phyloP scores from a whole-genome alignment of 2,329 filamentous ascomycete species.

The Phaeoacremonium minimum region DNA sequence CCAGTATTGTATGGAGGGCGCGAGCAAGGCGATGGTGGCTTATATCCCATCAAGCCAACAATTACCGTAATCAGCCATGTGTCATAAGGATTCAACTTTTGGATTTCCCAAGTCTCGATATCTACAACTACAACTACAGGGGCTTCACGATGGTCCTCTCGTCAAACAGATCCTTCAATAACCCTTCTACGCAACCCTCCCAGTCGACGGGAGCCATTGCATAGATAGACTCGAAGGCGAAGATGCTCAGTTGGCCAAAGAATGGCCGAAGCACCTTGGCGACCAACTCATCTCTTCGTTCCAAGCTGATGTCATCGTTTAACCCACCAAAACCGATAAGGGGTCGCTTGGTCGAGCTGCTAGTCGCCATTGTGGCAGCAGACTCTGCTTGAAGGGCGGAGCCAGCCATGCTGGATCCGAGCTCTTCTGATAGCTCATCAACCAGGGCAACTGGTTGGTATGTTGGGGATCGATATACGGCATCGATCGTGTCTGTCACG shows the following conservation, averaged over 20 bases:
- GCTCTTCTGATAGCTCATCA: slow-evolving; percentile 77
- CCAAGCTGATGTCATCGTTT: slow-evolving; percentile 50
- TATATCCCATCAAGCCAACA: no score
- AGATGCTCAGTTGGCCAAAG: slow-evolving; percentile 87
- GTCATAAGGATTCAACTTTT: no score
- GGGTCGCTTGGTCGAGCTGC: slow-evolving; percentile 36
- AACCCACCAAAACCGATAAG: slow-evolving; percentile 49
- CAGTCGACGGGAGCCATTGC: slow-evolving; percentile 69
- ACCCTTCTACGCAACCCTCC: slow-evolving; percentile 55
- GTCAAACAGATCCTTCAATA: slow-evolving; percentile 76
- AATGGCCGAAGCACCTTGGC: slow-evolving; percentile 80
- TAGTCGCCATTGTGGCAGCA: slow-evolving; percentile 27
- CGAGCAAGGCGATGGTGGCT: slow-evolving; percentile 76
- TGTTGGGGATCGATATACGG: slow-evolving; percentile 73
- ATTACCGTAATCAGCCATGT: no score
- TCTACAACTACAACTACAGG: slow-evolving; percentile 29
- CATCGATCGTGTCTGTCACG: slow-evolving; percentile 93
- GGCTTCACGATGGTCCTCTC: slow-evolving; percentile 65
- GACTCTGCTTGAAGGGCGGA: slow-evolving; percentile 29
- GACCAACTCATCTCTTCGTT: slow-evolving; percentile 65
- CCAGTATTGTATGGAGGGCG: slow-evolving; percentile 89
- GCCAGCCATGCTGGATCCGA: slow-evolving; percentile 44
- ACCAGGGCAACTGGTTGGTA: slow-evolving; percentile 72
- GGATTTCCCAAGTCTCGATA: neutral
- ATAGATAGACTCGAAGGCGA: slow-evolving; percentile 89